phyloP scores from a whole-genome alignment of 768 basidiomycete genomes.

The Tylopilus rubrobrunneus region DNA sequence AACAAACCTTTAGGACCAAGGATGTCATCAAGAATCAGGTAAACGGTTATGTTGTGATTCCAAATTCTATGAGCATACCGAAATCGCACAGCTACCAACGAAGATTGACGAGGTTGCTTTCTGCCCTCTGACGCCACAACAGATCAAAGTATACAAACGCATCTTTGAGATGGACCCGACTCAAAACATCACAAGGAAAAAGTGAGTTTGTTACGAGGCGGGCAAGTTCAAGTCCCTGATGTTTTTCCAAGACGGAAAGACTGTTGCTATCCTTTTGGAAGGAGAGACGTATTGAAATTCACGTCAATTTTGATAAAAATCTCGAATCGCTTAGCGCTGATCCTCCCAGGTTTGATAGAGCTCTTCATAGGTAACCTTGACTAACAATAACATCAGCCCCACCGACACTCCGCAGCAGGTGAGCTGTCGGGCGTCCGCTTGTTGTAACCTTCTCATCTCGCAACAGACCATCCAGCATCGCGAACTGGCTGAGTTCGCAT shows the following conservation, averaged over 20 bases:
- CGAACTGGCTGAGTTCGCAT: conserved; percentile 57
- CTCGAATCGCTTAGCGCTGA: conserved; percentile 83
- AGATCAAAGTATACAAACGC: conserved; percentile 69
- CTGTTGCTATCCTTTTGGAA: conserved; percentile 47
- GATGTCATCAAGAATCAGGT: conserved; percentile 71
- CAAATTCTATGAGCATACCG: not conserved
- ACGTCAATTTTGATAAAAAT: conserved; percentile 83
- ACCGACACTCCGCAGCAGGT: conserved; percentile 71
- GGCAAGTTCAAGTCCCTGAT: not conserved
- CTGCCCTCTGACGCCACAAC: conserved; percentile 75
- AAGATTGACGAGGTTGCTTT: conserved; percentile 93
- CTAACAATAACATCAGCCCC: conserved; percentile 40
- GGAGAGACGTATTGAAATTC: conserved; percentile 63
- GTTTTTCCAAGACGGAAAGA: conserved; percentile 49
- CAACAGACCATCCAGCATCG: conserved; percentile 51
- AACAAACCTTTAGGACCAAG: conserved; percentile 53
- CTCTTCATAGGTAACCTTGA: not conserved
- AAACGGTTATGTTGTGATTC: not conserved
- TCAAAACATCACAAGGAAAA: conserved; percentile 56
- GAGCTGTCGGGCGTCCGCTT: not conserved
- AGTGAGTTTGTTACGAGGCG: conserved; percentile 36
- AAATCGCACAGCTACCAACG: conserved; percentile 59
- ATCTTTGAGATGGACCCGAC: conserved; percentile 63
- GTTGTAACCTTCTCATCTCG: not conserved
- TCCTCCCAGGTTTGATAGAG: conserved; percentile 73